These are phyloP conservation scores for Stachybotrys elegans DNA, from an alignment of 2,329 filamentous ascomycete genomes.

Conservation along the genomic window DNA sequence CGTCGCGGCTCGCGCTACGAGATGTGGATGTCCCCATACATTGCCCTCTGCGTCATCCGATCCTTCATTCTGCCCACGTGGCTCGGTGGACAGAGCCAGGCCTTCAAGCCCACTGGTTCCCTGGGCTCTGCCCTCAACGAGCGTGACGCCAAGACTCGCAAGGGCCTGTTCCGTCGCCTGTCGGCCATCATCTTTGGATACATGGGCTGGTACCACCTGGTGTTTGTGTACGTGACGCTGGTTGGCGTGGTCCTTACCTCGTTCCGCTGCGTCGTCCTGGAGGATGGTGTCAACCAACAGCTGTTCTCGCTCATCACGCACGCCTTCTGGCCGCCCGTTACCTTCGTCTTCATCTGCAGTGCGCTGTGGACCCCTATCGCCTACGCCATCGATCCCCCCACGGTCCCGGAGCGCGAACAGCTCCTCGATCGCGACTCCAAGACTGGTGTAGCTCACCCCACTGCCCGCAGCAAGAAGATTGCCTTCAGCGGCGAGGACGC, in stretches of 20 bases:
- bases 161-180: constrained; percentile 48
- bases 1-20: constrained; percentile 51
- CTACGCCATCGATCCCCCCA: constrained; percentile 57
- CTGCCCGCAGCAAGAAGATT: constrained; percentile 46
- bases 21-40: constrained; percentile 60
- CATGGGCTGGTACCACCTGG: constrained; percentile 49
- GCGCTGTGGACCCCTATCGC: constrained; percentile 54
- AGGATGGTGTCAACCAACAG: constrained; percentile 31
- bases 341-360: constrained; percentile 50
- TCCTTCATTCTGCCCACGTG: constrained; percentile 53
- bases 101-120: constrained; percentile 57
- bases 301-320: constrained; percentile 52
- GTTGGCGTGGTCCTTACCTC: constrained; percentile 44
- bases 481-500: constrained; percentile 48
- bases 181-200: constrained; percentile 51
- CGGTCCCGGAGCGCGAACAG: constrained; percentile 52
- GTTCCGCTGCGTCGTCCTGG: constrained; percentile 42
- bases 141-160: constrained; percentile 45
- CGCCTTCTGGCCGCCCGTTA: constrained; percentile 57
- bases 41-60: constrained; percentile 51
- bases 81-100: constrained; percentile 54
- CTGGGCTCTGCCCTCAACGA: constrained; percentile 52
- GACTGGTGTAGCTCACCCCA: constrained; percentile 49
- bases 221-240: constrained; percentile 49
- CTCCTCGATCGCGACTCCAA: constrained; percentile 50